These are phyloP conservation scores for Pichia sp. DNA, from an alignment of 1,139 yeast species.

Conservation along the genomic window DNA sequence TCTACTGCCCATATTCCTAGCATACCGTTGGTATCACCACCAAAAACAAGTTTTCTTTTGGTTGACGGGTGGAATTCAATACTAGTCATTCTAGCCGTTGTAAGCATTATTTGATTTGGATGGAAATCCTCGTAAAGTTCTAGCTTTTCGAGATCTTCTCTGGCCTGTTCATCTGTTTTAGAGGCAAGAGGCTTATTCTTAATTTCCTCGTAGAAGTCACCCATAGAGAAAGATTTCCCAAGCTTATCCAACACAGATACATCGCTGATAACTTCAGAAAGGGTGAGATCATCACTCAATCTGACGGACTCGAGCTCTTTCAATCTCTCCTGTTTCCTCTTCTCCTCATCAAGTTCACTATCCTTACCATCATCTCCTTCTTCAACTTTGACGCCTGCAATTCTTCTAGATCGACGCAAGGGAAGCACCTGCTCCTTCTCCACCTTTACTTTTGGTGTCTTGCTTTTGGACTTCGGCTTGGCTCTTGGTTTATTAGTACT, in stretches of 20 bases:
- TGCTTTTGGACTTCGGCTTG: constrained; percentile 19
- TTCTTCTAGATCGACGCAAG: constrained; percentile 54
- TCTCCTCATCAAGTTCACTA: constrained; percentile 26
- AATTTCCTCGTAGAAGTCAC: constrained; percentile 63
- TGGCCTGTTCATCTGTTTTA: constrained; percentile 35
- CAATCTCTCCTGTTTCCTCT: constrained; percentile 35
- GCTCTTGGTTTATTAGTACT: constrained; percentile 6
- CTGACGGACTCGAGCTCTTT: constrained; percentile 48
- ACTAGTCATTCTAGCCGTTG: constrained; percentile 67
- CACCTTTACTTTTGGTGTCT: constrained; percentile 18
- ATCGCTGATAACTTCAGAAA: constrained; percentile 45
- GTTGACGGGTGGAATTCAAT: constrained; percentile 69
- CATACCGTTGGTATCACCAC: constrained; percentile 82
- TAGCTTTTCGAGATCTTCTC: constrained; percentile 47
- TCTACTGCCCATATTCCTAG: constrained; percentile 84
- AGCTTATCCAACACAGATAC: constrained; percentile 25
- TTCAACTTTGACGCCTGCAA: constrained; percentile 53
- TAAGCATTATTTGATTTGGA: constrained; percentile 66
- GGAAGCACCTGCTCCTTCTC: constrained; percentile 34
- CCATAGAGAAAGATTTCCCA: constrained; percentile 60
- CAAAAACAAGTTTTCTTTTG: constrained; percentile 58
- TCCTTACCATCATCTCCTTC: constrained; percentile 28
- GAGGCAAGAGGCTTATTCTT: constrained; percentile 29
- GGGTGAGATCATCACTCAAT: constrained; percentile 53
- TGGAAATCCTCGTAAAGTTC: constrained; percentile 48